Conservation (phyloP, 257 asterid species). For the Solanum medicagineum region DNA sequence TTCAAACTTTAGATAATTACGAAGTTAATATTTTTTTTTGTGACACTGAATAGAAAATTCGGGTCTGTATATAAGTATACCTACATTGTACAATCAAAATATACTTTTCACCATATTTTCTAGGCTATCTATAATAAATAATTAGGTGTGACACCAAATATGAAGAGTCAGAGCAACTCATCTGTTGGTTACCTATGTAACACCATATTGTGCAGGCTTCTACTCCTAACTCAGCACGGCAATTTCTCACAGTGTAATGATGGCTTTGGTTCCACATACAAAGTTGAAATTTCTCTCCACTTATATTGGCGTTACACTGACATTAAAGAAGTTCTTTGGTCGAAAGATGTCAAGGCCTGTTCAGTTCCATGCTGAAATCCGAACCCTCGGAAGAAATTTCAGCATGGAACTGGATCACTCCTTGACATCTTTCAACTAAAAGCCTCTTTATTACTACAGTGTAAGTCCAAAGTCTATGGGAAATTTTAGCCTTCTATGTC, state of each 20-base stretch:
- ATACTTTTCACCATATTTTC: not conserved
- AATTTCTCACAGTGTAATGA: slow-evolving; percentile 17
- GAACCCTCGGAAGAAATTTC: slow-evolving; percentile 56
- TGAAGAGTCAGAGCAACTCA: too few species aligned
- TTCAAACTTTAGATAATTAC: too few species aligned
- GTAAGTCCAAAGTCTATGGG: slow-evolving; percentile 21
- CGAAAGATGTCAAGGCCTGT: slow-evolving; percentile 56
- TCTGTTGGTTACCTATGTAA: too few species aligned
- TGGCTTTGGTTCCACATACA: slow-evolving; percentile 84
- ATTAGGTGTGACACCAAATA: not conserved
- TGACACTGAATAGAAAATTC: too few species aligned
- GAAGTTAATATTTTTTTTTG: too few species aligned
- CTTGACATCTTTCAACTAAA: slow-evolving; percentile 57
- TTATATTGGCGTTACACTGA: slow-evolving; percentile 29
- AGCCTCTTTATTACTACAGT: slow-evolving; percentile 61
- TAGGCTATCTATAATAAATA: not conserved
- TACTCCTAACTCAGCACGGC: too few species aligned
- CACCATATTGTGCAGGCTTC: too few species aligned
- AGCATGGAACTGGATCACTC: slow-evolving; percentile 55
- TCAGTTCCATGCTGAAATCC: slow-evolving; percentile 64
- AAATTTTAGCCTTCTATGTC: slow-evolving; percentile 25
- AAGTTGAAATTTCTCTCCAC: slow-evolving; percentile 51
- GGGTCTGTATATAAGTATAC: not conserved
- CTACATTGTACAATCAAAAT: not conserved
- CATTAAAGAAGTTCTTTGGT: slow-evolving; percentile 61